phyloP scores from a whole-genome alignment of 176 grass and related monocot species.

The Poa annua region DNA sequence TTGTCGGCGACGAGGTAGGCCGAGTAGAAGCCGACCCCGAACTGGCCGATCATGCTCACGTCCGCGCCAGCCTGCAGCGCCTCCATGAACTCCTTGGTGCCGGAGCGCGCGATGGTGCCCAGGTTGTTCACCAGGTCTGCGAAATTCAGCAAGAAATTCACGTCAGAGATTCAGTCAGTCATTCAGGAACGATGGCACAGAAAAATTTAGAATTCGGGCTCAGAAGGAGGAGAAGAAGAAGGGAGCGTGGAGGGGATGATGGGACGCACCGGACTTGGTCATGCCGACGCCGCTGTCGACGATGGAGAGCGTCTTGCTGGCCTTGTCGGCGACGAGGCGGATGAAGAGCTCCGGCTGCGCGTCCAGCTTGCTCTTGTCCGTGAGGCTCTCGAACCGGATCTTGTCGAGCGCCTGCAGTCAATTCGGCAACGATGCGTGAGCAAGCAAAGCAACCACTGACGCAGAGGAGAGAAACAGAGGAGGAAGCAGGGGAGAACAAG shows the following conservation, averaged over 20 bases:
- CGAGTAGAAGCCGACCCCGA: slow-evolving; percentile 70
- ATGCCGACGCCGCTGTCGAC: slow-evolving; percentile 28
- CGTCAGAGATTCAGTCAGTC: not conserved
- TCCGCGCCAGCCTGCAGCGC: slow-evolving; percentile 56
- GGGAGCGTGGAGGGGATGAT: too few relatives aligned
- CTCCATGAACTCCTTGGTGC: slow-evolving; percentile 77
- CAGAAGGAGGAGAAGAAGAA: not conserved
- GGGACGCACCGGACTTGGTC: slow-evolving; percentile 5
- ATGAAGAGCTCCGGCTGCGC: slow-evolving; percentile 35
- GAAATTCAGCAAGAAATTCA: not conserved
- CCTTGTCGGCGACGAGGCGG: slow-evolving; percentile 17
- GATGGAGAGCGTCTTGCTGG: slow-evolving; percentile 29
- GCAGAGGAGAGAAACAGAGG: not conserved
- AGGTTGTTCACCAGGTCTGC: slow-evolving; percentile 67
- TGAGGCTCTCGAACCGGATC: slow-evolving; percentile 22
- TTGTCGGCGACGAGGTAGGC: slow-evolving; percentile 68
- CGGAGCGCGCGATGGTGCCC: slow-evolving; percentile 61
- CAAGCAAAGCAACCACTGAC: too few relatives aligned
- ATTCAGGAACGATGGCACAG: not conserved
- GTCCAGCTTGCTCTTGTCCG: slow-evolving; percentile 28
- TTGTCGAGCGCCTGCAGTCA: slow-evolving; percentile 19
- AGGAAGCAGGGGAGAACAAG: not conserved
- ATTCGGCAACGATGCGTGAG: too few relatives aligned
- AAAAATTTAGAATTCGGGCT: not conserved
- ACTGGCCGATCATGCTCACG: slow-evolving; percentile 72